Evolutionary conservation across 2,329 filamentous ascomycete genomes (phyloP).

Genomic region (Colletotrichum theobromicola): DNA sequence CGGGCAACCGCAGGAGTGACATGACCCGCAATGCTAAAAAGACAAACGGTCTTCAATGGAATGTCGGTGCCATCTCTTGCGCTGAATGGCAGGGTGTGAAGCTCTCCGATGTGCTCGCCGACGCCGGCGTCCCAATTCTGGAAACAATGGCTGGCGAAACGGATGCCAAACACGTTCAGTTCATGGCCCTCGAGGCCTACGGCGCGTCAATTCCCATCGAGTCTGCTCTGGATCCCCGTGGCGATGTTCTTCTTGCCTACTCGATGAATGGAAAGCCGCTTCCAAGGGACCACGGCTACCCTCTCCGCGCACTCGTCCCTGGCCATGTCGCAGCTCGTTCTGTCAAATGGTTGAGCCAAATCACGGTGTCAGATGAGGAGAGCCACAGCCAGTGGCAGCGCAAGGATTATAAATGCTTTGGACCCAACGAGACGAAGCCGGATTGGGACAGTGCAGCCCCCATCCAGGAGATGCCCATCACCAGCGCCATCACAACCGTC

Average conservation of each 20-base stretch:
- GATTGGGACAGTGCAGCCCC: constrained; percentile 68
- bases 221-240: constrained; percentile 62
- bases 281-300: constrained; percentile 70
- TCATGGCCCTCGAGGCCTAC: constrained; percentile 65
- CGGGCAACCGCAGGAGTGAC: constrained; percentile 63
- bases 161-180: constrained; percentile 58
- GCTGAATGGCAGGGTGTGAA: constrained; percentile 63
- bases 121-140: constrained; percentile 56
- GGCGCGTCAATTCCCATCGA: constrained; percentile 65
- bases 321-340: constrained; percentile 71
- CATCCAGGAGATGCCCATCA: constrained; percentile 73
- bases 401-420: constrained; percentile 72
- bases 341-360: constrained; percentile 72
- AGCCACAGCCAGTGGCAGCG: constrained; percentile 70
- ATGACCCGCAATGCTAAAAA: constrained; percentile 56
- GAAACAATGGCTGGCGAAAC: constrained; percentile 39
- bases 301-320: constrained; percentile 65
- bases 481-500: constrained; percentile 66
- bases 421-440: constrained; percentile 64
- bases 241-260: constrained; percentile 71
- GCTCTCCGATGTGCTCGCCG: constrained; percentile 59
- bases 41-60: constrained; percentile 66
- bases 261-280: constrained; percentile 70
- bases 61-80: constrained; percentile 63
- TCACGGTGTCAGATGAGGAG: constrained; percentile 70